phyloP scores from a whole-genome alignment of 1,284 basidiomycete species.

The Phaffia rhodozyma region DNA sequence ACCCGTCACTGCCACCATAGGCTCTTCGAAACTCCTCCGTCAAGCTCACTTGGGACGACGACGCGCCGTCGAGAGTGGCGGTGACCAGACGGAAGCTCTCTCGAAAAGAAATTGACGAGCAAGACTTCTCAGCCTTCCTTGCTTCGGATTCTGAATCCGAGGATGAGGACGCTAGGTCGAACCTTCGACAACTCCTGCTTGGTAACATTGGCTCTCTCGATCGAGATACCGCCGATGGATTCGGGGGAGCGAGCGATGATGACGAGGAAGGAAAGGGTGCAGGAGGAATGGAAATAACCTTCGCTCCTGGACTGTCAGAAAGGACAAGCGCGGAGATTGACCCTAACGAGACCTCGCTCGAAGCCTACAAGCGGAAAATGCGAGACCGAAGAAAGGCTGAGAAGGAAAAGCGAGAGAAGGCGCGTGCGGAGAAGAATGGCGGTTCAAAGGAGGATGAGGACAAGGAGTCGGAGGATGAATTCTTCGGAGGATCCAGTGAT shows the following conservation, averaged over 20 bases:
- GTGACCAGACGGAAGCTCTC: slow-evolving; percentile 66
- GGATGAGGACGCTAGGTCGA: slow-evolving; percentile 33
- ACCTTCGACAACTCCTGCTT: slow-evolving; percentile 16
- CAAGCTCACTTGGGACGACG: slow-evolving; percentile 96
- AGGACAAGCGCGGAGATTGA: slow-evolving; percentile 23
- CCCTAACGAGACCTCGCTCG: slow-evolving; percentile 67
- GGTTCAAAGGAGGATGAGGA: slow-evolving; percentile 27
- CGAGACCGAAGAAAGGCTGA: slow-evolving; percentile 69
- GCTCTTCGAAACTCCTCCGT: slow-evolving; percentile 97
- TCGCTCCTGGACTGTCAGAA: slow-evolving; percentile 58
- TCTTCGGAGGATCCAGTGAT: slow-evolving; percentile 50
- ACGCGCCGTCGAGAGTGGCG: slow-evolving; percentile 77
- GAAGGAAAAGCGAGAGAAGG: slow-evolving; percentile 38
- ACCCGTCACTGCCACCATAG: slow-evolving; percentile 37
- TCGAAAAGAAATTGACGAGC: slow-evolving; percentile 73
- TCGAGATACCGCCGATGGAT: slow-evolving; percentile 13
- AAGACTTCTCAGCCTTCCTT: slow-evolving; percentile 72
- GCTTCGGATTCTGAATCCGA: slow-evolving; percentile 52
- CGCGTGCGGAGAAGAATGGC: slow-evolving; percentile 27
- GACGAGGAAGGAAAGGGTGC: slow-evolving; percentile 36
- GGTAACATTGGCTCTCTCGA: slow-evolving; percentile 11
- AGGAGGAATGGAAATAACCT: slow-evolving; percentile 80
- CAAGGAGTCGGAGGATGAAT: slow-evolving; percentile 46
- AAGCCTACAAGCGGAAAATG: slow-evolving; percentile 66
- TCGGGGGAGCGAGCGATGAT: slow-evolving; percentile 20